Conservation (phyloP, 805 yeast species). For the Saturnispora silvae region DNA sequence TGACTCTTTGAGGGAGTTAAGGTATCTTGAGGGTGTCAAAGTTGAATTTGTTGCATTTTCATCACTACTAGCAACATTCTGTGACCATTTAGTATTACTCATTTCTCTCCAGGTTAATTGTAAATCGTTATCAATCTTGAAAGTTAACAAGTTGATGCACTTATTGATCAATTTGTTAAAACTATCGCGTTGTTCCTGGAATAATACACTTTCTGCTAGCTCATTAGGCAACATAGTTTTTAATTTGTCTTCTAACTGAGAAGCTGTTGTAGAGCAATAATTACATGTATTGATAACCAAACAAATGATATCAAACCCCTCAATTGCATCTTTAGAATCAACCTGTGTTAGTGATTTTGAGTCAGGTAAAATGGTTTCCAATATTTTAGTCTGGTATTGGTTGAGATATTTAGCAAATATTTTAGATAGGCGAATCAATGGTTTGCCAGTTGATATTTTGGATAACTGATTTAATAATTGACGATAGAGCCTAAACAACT, state of each 20-base stretch:
- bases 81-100: conserved; percentile 64
- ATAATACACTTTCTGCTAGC: conserved; percentile 33
- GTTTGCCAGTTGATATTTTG: conserved; percentile 41
- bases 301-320: conserved; percentile 57
- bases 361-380: conserved; percentile 40
- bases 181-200: conserved; percentile 45
- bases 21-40: conserved; percentile 67
- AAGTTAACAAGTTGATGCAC: conserved; percentile 44
- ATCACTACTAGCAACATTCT: conserved; percentile 52
- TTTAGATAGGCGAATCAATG: conserved; percentile 39
- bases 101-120: conserved; percentile 78
- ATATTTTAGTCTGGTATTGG: conserved; percentile 44
- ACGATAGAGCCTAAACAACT: conserved; percentile 69
- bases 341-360: conserved; percentile 20
- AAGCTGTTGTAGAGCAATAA: conserved; percentile 68
- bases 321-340: conserved; percentile 34
- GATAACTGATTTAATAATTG: conserved; percentile 62
- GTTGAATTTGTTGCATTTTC: no score
- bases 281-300: conserved; percentile 81
- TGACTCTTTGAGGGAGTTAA: conserved; percentile 42
- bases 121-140: conserved; percentile 49
- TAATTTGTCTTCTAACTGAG: conserved; percentile 61
- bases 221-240: conserved; percentile 28
- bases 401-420: conserved; percentile 58
- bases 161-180: conserved; percentile 49